Conservation (phyloP, 805 yeast species). For the Wickerhamiella dianesei region DNA sequence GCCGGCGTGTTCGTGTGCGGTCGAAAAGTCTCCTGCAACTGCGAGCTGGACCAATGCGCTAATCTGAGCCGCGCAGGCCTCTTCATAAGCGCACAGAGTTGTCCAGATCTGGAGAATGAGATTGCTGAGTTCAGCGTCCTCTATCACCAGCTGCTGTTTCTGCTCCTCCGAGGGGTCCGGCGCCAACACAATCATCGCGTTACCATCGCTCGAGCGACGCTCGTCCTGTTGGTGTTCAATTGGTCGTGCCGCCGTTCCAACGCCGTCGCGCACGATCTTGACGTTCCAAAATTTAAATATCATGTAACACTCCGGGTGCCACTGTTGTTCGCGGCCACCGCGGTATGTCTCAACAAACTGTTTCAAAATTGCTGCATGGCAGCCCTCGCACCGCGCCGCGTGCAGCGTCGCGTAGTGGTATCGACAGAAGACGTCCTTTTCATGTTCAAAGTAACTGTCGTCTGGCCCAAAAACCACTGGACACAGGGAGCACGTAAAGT, state of each 20-base stretch:
- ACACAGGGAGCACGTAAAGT: constrained; percentile 84
- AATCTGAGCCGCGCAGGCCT: constrained; percentile 74
- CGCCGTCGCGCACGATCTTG: constrained; percentile 33
- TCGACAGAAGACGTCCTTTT: constrained; percentile 73
- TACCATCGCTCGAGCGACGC: background rate
- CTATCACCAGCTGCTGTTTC: constrained; percentile 2
- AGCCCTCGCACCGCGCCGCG: constrained; percentile 88
- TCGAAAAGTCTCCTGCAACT: constrained; percentile 52
- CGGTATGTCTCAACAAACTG: constrained; percentile 87
- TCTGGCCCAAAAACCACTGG: constrained; percentile 75
- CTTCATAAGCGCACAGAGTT: constrained; percentile 77
- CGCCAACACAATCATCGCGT: background rate
- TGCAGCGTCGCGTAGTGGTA: constrained; percentile 76
- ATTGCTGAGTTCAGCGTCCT: constrained; percentile 55
- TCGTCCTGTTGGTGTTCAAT: background rate
- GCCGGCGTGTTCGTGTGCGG: constrained; percentile 60
- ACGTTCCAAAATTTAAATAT: constrained; percentile 96
- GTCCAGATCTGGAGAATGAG: constrained; percentile 62
- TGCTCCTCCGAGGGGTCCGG: background rate
- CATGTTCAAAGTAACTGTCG: constrained; percentile 84
- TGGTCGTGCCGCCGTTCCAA: background rate
- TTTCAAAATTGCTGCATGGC: constrained; percentile 77
- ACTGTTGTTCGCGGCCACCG: constrained; percentile 84
- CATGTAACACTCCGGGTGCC: constrained; percentile 99
- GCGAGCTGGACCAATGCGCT: constrained; percentile 84